Evolutionary conservation across 805 yeast species (phyloP).

Genomic region (Wilhelminamyces savonicus): DNA sequence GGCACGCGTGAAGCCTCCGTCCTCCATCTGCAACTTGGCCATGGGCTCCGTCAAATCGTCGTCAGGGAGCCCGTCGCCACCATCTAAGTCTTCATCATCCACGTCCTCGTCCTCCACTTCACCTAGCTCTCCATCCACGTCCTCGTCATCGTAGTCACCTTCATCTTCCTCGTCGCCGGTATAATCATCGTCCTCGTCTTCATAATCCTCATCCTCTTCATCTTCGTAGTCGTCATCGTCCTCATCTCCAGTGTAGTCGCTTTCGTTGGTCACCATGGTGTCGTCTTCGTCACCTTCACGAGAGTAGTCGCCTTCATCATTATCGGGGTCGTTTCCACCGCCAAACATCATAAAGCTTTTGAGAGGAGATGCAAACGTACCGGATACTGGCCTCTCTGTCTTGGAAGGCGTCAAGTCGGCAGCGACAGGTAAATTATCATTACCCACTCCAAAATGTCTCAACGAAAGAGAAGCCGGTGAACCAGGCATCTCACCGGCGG

Average conservation of each 20-base stretch:
- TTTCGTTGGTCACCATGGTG: slow-evolving; percentile 6
- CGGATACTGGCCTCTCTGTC: slow-evolving; percentile 26
- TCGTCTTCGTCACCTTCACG: slow-evolving; percentile 18
- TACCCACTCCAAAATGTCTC: neutral
- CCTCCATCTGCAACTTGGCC: no score
- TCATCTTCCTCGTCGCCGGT: slow-evolving; percentile 23
- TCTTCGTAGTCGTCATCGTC: slow-evolving; percentile 23
- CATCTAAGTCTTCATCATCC: slow-evolving; percentile 7
- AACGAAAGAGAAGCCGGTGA: slow-evolving; percentile 5
- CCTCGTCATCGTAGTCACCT: slow-evolving; percentile 21
- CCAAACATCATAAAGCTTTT: slow-evolving; percentile 36
- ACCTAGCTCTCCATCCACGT: slow-evolving; percentile 14
- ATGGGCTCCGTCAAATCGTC: no score
- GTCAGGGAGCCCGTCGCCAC: no score
- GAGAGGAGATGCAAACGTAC: slow-evolving; percentile 34
- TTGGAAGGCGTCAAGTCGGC: slow-evolving; percentile 1
- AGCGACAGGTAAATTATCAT: no score
- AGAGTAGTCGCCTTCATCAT: slow-evolving; percentile 21
- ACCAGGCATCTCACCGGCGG: slow-evolving; percentile 2
- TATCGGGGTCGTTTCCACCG: slow-evolving; percentile 18
- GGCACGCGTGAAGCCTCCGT: no score
- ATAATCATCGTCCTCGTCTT: neutral
- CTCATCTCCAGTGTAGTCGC: slow-evolving; percentile 14
- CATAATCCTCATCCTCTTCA: slow-evolving; percentile 8
- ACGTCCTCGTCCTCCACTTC: slow-evolving; percentile 8